These are phyloP conservation scores for Gelatoporia subvermispora DNA, from an alignment of 768 basidiomycete species.

Conservation along the genomic window DNA sequence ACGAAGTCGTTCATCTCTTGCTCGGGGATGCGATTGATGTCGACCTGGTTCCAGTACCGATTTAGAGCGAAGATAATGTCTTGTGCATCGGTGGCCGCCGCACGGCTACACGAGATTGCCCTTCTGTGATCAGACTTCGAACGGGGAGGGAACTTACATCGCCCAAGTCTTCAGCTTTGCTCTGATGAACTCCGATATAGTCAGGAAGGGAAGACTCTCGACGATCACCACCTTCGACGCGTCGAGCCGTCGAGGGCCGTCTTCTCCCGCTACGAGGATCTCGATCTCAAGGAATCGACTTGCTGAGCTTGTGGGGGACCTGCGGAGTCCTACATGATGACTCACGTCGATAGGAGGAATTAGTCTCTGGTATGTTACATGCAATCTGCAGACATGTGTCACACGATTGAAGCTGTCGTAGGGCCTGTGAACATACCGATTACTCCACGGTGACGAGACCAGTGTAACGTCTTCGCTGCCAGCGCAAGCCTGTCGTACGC, in stretches of 20 bases:
- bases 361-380: slow-evolving; percentile 67
- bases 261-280: slow-evolving; percentile 76
- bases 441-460: slow-evolving; percentile 81
- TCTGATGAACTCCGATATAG: slow-evolving; percentile 80
- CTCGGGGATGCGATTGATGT: slow-evolving; percentile 83
- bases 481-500: slow-evolving; percentile 70
- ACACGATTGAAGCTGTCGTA: slow-evolving; percentile 3
- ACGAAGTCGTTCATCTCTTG: slow-evolving; percentile 82
- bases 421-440: slow-evolving; percentile 47
- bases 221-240: slow-evolving; percentile 60
- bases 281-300: slow-evolving; percentile 52
- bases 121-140: slow-evolving; percentile 15
- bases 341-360: slow-evolving; percentile 77
- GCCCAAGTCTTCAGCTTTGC: slow-evolving; percentile 83
- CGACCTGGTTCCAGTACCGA: slow-evolving; percentile 77
- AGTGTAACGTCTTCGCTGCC: slow-evolving; percentile 60
- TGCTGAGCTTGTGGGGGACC: slow-evolving; percentile 3
- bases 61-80: slow-evolving; percentile 70
- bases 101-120: slow-evolving; percentile 43
- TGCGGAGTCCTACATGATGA: slow-evolving; percentile 4
- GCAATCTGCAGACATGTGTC: slow-evolving; percentile 44
- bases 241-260: slow-evolving; percentile 73
- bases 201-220: slow-evolving; percentile 72
- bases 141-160: slow-evolving; percentile 46
- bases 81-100: slow-evolving; percentile 66